Evolutionary conservation across 257 asterid species (phyloP).

Genomic region (Solanum etuberosum): DNA sequence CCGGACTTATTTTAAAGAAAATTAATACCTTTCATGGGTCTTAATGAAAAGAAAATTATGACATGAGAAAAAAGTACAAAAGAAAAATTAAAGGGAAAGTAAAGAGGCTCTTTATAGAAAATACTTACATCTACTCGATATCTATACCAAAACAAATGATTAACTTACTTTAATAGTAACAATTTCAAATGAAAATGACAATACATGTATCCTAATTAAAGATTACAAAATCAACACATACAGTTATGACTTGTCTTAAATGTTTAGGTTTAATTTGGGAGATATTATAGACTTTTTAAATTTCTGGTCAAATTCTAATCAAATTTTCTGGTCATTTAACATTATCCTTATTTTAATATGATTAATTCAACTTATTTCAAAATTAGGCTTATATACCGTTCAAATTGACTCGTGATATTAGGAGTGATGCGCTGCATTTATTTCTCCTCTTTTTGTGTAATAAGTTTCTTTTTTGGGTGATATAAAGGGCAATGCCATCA

Average conservation of each 20-base stretch:
- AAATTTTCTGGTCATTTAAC: too few species aligned
- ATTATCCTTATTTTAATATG: too few species aligned
- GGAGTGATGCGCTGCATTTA: too few species aligned
- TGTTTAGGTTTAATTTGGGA: background rate
- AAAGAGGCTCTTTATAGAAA: background rate
- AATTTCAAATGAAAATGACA: background rate
- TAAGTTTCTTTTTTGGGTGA: too few species aligned
- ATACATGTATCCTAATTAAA: background rate
- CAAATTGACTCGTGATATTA: background rate
- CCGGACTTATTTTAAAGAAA: accelerated
- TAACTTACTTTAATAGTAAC: background rate
- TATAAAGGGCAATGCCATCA: too few species aligned
- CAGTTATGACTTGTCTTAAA: background rate
- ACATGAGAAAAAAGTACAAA: background rate
- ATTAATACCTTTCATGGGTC: background rate
- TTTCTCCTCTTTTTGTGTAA: too few species aligned
- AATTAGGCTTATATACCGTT: too few species aligned
- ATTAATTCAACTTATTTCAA: too few species aligned
- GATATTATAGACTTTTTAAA: too few species aligned
- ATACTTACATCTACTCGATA: background rate
- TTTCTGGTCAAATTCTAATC: too few species aligned
- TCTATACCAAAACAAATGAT: background rate
- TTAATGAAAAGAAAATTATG: background rate
- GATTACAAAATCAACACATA: background rate
- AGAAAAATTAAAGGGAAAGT: background rate